A percentile compares a stretch with the other conserved stretches of the same genome.
These are phyloP conservation scores for Penicillium expansum DNA, from an alignment of 2,329 filamentous ascomycete species.

Conservation along the genomic window DNA sequence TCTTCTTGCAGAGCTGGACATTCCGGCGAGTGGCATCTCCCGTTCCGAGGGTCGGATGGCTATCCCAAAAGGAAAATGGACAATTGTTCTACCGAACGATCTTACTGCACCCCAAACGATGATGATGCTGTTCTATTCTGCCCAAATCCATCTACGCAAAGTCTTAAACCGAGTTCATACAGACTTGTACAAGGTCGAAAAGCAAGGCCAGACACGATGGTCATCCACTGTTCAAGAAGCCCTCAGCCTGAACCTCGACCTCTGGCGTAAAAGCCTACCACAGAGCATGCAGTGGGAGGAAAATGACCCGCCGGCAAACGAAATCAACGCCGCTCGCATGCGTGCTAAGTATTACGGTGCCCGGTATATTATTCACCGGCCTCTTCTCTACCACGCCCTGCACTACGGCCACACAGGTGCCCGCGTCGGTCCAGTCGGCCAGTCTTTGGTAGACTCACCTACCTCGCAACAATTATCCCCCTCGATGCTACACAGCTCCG, in stretches of 20 bases:
- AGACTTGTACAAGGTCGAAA: constrained; percentile 50
- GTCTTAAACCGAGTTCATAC: constrained; percentile 57
- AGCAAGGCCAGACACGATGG: constrained; percentile 36
- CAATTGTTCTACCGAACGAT: constrained; percentile 33
- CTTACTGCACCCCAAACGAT: constrained; percentile 36
- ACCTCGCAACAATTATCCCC: constrained; percentile 40
- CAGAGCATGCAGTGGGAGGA: constrained; percentile 61
- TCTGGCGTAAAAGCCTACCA: constrained; percentile 55
- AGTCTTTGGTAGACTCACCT: constrained; percentile 33
- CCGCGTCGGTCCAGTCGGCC: constrained; percentile 14
- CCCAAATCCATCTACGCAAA: constrained; percentile 60
- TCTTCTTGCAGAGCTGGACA: constrained; percentile 79
- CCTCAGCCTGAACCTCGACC: constrained; percentile 49
- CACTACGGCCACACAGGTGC: constrained; percentile 49
- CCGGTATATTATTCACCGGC: constrained; percentile 82
- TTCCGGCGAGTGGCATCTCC: constrained; percentile 61
- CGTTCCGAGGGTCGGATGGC: constrained; percentile 50
- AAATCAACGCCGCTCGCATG: constrained; percentile 79
- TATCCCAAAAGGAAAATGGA: constrained; percentile 39
- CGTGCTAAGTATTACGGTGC: constrained; percentile 95
- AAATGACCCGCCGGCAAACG: constrained; percentile 64
- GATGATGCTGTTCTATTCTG: constrained; percentile 58
- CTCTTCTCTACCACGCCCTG: constrained; percentile 64
- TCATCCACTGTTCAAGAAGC: constrained; percentile 41
- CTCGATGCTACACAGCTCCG: constrained; percentile 27